Base-by-base conservation (phyloP, 768 basidiomycete genomes). In the Leccinum obscurum region DNA sequence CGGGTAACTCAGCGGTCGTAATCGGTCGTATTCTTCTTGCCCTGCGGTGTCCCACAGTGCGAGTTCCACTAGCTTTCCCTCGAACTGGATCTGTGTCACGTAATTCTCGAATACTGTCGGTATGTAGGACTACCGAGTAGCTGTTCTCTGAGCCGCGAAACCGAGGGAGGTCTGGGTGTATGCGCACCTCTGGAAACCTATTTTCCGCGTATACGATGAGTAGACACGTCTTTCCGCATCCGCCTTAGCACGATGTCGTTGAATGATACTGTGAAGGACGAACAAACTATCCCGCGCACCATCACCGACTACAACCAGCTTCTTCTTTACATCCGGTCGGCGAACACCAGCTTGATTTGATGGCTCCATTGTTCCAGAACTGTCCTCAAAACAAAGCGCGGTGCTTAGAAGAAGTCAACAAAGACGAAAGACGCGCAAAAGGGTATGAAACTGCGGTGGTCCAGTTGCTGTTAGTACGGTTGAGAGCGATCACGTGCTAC, bases 1-100 rank as follows among this genome's bases (percentile, higher is more conserved):
- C 20, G 92, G 91, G 66, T 94, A 93, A 72, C 88, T 90, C 63
- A 94, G 80, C 20, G 92, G 91, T 65, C 92, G 83, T 58, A 95
- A 82, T 63, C 91, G 83, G 74, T 95, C 93, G 75, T 97, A 98
- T 77, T 98, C 95, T 76, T 98, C 95, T 74, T 97, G 95, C 28
- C 95, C 95, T 1, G 95, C 95, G 1, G 95, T 98, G 76, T 98
- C 95, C 94, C 96, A 99, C 17, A 99, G 81, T n/a, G 97, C 96
- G 48, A 99, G 84, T 70, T 97, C 93, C 62, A 99, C 87, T 20
- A 91, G 79, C 76, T 94, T 95, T 58, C 89, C 88, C 26, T 95
- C 93, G 68, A 89, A 93, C 53, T 85, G 80, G 39, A 95, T 89
- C 64, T 90, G 87, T 13, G 91, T 93, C 57, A 93, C 91, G 69